phyloP scores from a whole-genome alignment of 1,139 yeast genomes.

The Geotrichum reessii region DNA sequence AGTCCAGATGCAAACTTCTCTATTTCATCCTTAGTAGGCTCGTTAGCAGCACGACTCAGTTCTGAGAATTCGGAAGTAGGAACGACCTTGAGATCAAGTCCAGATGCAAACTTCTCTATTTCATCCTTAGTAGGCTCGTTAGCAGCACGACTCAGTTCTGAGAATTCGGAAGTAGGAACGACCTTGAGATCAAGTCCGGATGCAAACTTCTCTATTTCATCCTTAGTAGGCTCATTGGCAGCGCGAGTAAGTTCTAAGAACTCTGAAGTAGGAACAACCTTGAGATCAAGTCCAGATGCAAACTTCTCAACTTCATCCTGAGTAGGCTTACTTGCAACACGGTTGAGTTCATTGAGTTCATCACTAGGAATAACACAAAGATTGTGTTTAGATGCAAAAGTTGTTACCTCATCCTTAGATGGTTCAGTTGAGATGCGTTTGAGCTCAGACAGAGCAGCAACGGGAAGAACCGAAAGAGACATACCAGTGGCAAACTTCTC shows the following conservation, averaged over 20 bases:
- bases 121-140: constrained; percentile 15
- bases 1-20: not conserved
- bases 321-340: constrained; percentile 12
- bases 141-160: constrained; percentile 7
- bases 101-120: constrained; percentile 3
- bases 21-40: constrained; percentile 3
- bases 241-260: constrained; percentile 13
- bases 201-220: constrained; percentile 27
- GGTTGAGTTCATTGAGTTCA: constrained; percentile 17
- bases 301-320: constrained; percentile 13
- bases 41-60: constrained; percentile 4
- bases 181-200: constrained; percentile 29
- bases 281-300: constrained; percentile 6
- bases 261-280: constrained; percentile 11
- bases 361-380: constrained; percentile 29
- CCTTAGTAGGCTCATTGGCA: constrained; percentile 21
- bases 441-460: constrained; percentile 18
- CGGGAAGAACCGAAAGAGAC: constrained; percentile 37
- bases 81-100: constrained; percentile 6
- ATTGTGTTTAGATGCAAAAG: constrained; percentile 29
- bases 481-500: constrained; percentile 34
- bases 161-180: constrained; percentile 25
- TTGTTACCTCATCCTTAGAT: constrained; percentile 24
- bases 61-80: constrained; percentile 16
- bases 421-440: constrained; percentile 15